Conservation (phyloP, 345 rosid species). For the thale cress (Arabidopsis thaliana) region TAIR10.1 NC_003075.7:9332501-9333000, state of each 20-base stretch:
- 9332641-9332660: conserved; percentile 31
- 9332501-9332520: conserved; percentile 10
- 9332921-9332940: conserved; percentile 38
- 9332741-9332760: neutral
- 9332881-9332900: conserved; percentile 48
- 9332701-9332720: conserved; percentile 3
- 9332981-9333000: conserved; percentile 33
- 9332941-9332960: conserved; percentile 28
- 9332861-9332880: conserved; percentile 16
- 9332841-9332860: conserved; percentile 7
- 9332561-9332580: conserved; percentile 7
- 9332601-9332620: conserved; percentile 32
- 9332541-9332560: conserved; percentile 2
- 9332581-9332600: conserved; percentile 20
- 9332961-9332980: conserved; percentile 41
- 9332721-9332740: neutral
- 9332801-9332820: conserved; percentile 4
- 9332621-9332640: conserved; percentile 35
- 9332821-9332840: conserved; percentile 24
- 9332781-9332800: conserved; percentile 30
- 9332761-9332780: conserved; percentile 24
- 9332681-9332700: conserved; percentile 37
- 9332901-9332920: conserved; percentile 23
- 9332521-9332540: neutral
- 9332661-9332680: neutral